Base-by-base conservation (phyloP, 768 basidiomycete species). In the Lentinula raphanica region DNA sequence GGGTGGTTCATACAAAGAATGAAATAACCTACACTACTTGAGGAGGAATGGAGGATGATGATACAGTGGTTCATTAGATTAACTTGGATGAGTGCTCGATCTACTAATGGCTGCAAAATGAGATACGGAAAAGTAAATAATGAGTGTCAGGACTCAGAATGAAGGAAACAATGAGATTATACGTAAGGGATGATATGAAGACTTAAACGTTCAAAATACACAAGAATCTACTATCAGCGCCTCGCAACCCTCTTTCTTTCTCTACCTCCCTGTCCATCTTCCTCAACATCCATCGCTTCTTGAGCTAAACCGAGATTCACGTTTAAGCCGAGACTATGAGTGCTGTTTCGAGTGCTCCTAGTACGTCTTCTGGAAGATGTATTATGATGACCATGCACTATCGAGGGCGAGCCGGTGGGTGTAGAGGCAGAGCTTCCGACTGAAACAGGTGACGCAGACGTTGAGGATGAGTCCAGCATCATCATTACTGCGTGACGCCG, bases 401-500 rank as follows among this genome's bases (percentile, higher is more conserved):
- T 65, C 39, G 63, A 61, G 54, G 46, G 67, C 46, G 67, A 64
- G 42, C 65, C 56, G 56, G 56, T 66, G 35, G 71, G 72, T 17
- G 74, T 66, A 13, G 76, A 70, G 4, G 79, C 69, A 1, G 76
- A 63, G 36, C 69, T 65, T n/a, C 74, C 66, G 1, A 71, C 64
- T 15, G 76, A 70, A 23, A 75, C 65, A 27, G 74, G 73, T 0
- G 77, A 62, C 12, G 79, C 62, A 13, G 51, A 39, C 19, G 51
- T 36, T 3, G 79, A 64, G 15, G 76, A 64, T 0, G 85, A 73
- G 62, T 90, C 88, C 3, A 87, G 77, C 78, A 86, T 82, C 80
- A 88, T 84, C 85, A 90, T 88, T 65, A 87, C 79, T 0, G 87
- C 86, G 63, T 92, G 87, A 32, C 90, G 80, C 7, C 90, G 83